Evolutionary conservation across 352 stramenopile species (phyloP).

Genomic region (Aphanomyces invadans): DNA sequence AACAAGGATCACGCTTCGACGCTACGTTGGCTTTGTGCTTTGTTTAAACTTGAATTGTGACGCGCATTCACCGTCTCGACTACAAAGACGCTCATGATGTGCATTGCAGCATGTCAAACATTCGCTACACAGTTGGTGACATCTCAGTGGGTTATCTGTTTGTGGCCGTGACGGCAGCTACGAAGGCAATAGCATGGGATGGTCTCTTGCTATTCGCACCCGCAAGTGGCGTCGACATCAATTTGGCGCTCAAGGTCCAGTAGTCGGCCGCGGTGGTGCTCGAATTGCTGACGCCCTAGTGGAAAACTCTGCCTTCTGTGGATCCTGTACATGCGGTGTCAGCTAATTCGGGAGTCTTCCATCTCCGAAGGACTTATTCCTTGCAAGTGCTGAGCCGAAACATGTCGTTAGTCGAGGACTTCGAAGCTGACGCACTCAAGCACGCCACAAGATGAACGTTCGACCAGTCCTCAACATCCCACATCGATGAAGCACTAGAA

Average conservation of each 20-base stretch:
- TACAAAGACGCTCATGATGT: too few relatives aligned
- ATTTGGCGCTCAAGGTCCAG: constrained; percentile 16
- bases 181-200: neutral
- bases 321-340: neutral
- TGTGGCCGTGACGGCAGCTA: neutral
- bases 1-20: too few relatives aligned
- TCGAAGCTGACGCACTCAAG: constrained; percentile 14
- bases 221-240: constrained; percentile 17
- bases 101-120: neutral
- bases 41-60: too few relatives aligned
- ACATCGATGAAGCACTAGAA: constrained; percentile 6
- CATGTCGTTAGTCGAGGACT: constrained; percentile 16
- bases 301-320: constrained; percentile 16
- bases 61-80: too few relatives aligned
- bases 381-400: constrained; percentile 17
- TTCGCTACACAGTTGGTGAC: neutral
- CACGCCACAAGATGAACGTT: constrained; percentile 1
- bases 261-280: constrained; percentile 10
- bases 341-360: neutral
- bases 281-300: constrained; percentile 2
- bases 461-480: constrained; percentile 1
- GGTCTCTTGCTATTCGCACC: constrained; percentile 15
- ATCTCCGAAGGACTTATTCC: neutral
- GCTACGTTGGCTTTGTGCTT: too few relatives aligned
- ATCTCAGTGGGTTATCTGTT: constrained; percentile 21